Evolutionary conservation across 1,284 basidiomycete genomes (phyloP).

Genomic region (Acaromyces ingoldii): DNA sequence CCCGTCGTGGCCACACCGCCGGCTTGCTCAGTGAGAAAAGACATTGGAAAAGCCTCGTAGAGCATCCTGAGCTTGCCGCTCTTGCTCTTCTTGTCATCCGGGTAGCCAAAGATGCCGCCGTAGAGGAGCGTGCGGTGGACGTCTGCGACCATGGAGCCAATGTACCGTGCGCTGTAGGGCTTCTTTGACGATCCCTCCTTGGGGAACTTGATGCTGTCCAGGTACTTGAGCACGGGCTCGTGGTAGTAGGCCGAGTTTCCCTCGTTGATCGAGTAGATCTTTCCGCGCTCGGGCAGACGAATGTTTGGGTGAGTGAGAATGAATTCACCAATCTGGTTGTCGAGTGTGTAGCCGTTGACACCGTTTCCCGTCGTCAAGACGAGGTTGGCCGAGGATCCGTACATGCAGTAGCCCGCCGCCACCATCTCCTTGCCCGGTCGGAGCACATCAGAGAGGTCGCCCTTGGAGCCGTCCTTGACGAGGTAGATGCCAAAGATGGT

Average conservation of each 20-base stretch:
- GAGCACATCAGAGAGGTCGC: conserved; percentile 78
- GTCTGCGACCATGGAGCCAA: conserved; percentile 96
- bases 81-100: conserved; percentile 96
- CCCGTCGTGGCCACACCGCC: conserved; percentile 96
- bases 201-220: conserved; percentile 84
- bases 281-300: conserved; percentile 84
- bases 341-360: conserved; percentile 97
- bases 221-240: conserved; percentile 64
- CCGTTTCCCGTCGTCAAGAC: conserved; percentile 92
- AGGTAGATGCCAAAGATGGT: conserved; percentile 99
- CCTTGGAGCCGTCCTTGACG: conserved; percentile 68
- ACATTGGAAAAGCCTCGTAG: conserved; percentile 99
- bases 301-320: conserved; percentile 98
- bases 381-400: conserved; percentile 95
- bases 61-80: conserved; percentile 88
- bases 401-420: conserved; percentile 76
- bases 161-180: conserved; percentile 67
- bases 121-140: conserved; percentile 94
- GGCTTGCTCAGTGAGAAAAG: conserved; percentile 89
- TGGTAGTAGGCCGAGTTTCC: conserved; percentile 95
- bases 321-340: conserved; percentile 82
- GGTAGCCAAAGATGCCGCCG: conserved; percentile 98
- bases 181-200: conserved; percentile 49
- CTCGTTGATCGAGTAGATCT: conserved; percentile 99
- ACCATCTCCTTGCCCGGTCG: conserved; percentile 96